These are phyloP conservation scores for Diaporthe helianthi DNA, from an alignment of 2,329 filamentous ascomycete species.

Conservation along the genomic window DNA sequence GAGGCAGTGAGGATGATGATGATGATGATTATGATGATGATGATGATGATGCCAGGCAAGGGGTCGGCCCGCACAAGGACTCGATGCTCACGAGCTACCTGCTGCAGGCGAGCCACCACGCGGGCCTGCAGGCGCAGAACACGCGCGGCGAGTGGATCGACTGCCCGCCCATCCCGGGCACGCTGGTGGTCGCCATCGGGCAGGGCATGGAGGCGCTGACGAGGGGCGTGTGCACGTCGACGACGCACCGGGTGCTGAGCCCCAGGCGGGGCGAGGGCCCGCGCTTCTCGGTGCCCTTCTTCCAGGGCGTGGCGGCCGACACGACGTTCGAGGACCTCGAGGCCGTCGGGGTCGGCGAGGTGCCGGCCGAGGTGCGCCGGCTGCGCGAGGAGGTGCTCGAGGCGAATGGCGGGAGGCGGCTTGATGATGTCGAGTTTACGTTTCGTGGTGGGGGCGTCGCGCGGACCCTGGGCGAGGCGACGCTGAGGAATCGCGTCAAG, in stretches of 20 bases:
- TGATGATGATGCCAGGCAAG: constrained; percentile 79
- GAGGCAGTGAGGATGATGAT: no score
- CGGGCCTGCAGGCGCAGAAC: constrained; percentile 84
- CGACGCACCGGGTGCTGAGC: constrained; percentile 83
- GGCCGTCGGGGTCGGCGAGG: constrained; percentile 59
- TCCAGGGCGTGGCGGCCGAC: constrained; percentile 84
- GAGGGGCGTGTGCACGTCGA: constrained; percentile 80
- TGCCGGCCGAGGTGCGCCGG: constrained; percentile 68
- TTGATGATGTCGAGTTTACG: constrained; percentile 86
- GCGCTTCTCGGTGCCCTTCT: constrained; percentile 84
- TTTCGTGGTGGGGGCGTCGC: constrained; percentile 74
- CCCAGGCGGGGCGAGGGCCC: constrained; percentile 73
- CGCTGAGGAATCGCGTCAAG: constrained; percentile 83
- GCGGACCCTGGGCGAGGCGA: constrained; percentile 80
- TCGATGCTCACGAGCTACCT: constrained; percentile 84
- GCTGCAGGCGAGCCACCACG: constrained; percentile 78
- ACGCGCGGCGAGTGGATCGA: constrained; percentile 80
- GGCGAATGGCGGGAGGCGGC: constrained; percentile 58
- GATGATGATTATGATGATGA: constrained; percentile 67
- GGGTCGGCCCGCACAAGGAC: constrained; percentile 81
- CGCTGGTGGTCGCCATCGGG: constrained; percentile 86
- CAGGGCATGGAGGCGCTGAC: constrained; percentile 88
- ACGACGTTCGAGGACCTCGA: constrained; percentile 81
- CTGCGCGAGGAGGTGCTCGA: constrained; percentile 66
- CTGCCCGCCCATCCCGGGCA: constrained; percentile 76